These are phyloP conservation scores for Arabidopsis lyrata DNA, from an alignment of 441 rosid genomes.

Conservation along the genomic window DNA sequence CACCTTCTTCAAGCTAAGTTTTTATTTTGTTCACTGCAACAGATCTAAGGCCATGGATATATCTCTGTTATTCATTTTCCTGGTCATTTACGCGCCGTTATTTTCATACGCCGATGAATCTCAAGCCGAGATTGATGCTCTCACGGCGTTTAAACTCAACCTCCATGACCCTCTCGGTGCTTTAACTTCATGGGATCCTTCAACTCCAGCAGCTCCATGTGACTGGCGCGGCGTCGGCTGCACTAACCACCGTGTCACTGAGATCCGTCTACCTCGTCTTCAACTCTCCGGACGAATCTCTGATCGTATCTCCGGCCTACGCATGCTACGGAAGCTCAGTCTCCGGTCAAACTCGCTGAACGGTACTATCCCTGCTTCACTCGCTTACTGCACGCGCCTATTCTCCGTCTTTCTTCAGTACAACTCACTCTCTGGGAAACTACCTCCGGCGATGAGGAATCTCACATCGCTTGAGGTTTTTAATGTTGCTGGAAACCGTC, in stretches of 20 bases:
- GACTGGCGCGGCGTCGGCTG: conserved; percentile 87
- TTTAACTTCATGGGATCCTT: conserved; percentile 75
- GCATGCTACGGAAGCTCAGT: conserved; percentile 67
- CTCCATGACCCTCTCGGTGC: conserved; percentile 83
- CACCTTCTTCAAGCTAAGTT: conserved; percentile 14
- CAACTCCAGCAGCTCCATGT: conserved; percentile 80
- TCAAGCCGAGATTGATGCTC: conserved; percentile 70
- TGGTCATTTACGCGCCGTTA: conserved; percentile 46
- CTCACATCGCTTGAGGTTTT: conserved; percentile 67
- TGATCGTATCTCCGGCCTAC: conserved; percentile 62
- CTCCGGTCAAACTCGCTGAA: conserved; percentile 81
- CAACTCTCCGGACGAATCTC: conserved; percentile 74
- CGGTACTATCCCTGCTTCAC: conserved; percentile 81
- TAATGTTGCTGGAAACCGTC: conserved; percentile 70
- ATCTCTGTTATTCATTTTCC: conserved; percentile 31
- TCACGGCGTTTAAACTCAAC: conserved; percentile 70
- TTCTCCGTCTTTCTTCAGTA: conserved; percentile 80
- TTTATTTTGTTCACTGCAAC: background rate
- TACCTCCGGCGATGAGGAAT: conserved; percentile 68
- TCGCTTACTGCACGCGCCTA: conserved; percentile 75
- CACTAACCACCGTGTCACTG: conserved; percentile 64
- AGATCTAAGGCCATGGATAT: conserved; percentile 34
- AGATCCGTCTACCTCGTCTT: conserved; percentile 79
- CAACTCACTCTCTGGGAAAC: conserved; percentile 80
- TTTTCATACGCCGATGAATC: conserved; percentile 43